phyloP scores from a whole-genome alignment of 768 basidiomycete genomes.

The Amyloporia xantha region DNA sequence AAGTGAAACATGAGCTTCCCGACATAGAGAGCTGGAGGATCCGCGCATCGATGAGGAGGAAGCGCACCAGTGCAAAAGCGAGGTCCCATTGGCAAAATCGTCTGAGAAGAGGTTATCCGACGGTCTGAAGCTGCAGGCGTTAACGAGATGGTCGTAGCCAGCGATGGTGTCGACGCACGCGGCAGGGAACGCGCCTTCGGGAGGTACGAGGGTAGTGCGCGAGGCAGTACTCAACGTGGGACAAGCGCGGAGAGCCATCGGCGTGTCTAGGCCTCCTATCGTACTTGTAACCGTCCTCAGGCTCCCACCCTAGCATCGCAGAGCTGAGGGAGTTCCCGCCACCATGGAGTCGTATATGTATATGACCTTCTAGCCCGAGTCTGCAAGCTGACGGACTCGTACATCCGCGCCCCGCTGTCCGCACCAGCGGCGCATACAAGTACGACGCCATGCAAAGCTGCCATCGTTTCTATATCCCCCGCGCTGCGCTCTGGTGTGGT shows the following conservation, averaged over 20 bases:
- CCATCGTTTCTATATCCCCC: slow-evolving; percentile 26
- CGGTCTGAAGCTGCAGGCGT: slow-evolving; percentile 34
- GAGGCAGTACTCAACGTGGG: slow-evolving; percentile 46
- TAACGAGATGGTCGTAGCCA: slow-evolving; percentile 44
- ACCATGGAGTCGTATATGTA: slow-evolving; percentile 28
- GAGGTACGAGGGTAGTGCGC: slow-evolving; percentile 19
- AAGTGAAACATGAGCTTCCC: slow-evolving; percentile 34
- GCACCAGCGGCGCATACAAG: slow-evolving; percentile 28
- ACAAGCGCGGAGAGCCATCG: slow-evolving; percentile 8
- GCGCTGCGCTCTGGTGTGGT: slow-evolving; percentile 26
- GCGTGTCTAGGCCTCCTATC: neutral
- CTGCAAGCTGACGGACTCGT: slow-evolving; percentile 18
- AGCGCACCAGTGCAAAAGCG: slow-evolving; percentile 32
- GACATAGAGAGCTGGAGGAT: neutral
- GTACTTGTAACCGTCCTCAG: neutral
- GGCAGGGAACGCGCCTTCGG: slow-evolving; percentile 42
- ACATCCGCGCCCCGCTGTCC: slow-evolving; percentile 14
- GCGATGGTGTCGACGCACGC: slow-evolving; percentile 22
- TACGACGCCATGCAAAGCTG: slow-evolving; percentile 23
- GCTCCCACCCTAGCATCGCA: neutral
- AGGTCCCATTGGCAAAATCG: slow-evolving; percentile 52
- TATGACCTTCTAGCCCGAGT: slow-evolving; percentile 28
- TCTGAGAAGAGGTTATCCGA: slow-evolving; percentile 40
- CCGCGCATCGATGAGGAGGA: slow-evolving; percentile 23
- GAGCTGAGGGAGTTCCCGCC: no score